phyloP scores from a whole-genome alignment of 805 yeast genomes.

The Kodamaea sagamina region DNA sequence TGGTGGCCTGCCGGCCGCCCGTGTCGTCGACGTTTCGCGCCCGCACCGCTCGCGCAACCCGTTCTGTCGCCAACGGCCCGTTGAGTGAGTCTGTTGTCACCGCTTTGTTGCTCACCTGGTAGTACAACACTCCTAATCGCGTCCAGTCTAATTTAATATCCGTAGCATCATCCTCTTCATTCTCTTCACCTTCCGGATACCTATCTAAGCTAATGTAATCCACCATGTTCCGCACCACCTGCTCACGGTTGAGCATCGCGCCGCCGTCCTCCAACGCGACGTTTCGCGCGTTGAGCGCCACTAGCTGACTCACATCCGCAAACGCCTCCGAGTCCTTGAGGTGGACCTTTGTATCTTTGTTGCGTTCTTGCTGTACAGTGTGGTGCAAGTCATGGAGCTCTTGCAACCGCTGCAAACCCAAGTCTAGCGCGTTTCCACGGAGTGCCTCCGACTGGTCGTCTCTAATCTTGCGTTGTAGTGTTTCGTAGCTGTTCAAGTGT shows the following conservation, averaged over 20 bases:
- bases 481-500: constrained; percentile 29
- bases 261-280: constrained; percentile 59
- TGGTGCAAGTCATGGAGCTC: constrained; percentile 51
- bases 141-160: constrained; percentile 71
- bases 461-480: constrained; percentile 26
- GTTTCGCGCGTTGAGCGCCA: constrained; percentile 64
- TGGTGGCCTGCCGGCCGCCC: constrained; percentile 35
- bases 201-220: constrained; percentile 12
- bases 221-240: constrained; percentile 43
- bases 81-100: constrained; percentile 59
- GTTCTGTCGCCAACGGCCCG: constrained; percentile 70
- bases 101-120: constrained; percentile 48
- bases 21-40: constrained; percentile 45
- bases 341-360: constrained; percentile 37
- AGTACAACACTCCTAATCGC: constrained; percentile 54
- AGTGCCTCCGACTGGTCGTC: constrained; percentile 52
- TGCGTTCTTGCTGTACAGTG: constrained; percentile 38
- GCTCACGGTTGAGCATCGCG: constrained; percentile 49
- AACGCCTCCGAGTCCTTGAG: constrained; percentile 64
- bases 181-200: constrained; percentile 18
- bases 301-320: constrained; percentile 58
- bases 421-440: constrained; percentile 56
- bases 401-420: constrained; percentile 47
- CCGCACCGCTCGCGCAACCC: constrained; percentile 41
- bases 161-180: constrained; percentile 23